These are phyloP conservation scores for Kondoa malvinella DNA, from an alignment of 768 basidiomycete species.

Conservation along the genomic window DNA sequence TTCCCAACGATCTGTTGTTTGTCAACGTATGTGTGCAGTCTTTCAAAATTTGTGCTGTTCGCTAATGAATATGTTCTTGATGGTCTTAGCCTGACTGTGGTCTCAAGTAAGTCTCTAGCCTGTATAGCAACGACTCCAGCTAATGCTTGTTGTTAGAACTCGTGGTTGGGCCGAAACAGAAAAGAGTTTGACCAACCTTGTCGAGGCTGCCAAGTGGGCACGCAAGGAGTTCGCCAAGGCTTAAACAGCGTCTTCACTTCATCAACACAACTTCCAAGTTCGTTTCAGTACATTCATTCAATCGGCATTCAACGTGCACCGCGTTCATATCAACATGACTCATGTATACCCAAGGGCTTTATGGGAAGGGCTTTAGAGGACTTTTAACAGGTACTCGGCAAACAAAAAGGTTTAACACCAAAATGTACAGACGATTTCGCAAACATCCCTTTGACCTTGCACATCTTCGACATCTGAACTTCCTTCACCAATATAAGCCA, in stretches of 20 bases:
- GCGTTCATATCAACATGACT: background rate
- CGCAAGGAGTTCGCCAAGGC: background rate
- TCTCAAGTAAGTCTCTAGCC: background rate
- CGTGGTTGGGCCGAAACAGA: conserved; percentile 89
- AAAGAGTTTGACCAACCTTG: conserved; percentile 33
- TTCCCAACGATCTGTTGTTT: conserved; percentile 12
- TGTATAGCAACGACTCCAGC: background rate
- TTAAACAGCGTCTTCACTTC: background rate
- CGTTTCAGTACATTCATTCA: background rate
- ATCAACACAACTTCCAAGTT: background rate
- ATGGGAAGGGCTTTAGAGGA: background rate
- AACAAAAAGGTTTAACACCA: background rate
- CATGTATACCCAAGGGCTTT: background rate
- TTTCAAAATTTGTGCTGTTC: background rate
- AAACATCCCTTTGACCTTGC: too few species aligned
- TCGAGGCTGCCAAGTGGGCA: conserved; percentile 16
- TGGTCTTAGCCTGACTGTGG: conserved; percentile 43
- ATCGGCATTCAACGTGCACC: background rate
- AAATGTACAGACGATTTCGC: background rate
- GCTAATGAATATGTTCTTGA: background rate
- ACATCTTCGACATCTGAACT: too few species aligned
- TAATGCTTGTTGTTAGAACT: background rate
- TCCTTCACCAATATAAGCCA: too few species aligned
- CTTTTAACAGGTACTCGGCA: background rate
- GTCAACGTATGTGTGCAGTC: conserved; percentile 4